Base-by-base conservation (phyloP, 116 monocot genomes). In the Phalaenopsis hybrid region DNA sequence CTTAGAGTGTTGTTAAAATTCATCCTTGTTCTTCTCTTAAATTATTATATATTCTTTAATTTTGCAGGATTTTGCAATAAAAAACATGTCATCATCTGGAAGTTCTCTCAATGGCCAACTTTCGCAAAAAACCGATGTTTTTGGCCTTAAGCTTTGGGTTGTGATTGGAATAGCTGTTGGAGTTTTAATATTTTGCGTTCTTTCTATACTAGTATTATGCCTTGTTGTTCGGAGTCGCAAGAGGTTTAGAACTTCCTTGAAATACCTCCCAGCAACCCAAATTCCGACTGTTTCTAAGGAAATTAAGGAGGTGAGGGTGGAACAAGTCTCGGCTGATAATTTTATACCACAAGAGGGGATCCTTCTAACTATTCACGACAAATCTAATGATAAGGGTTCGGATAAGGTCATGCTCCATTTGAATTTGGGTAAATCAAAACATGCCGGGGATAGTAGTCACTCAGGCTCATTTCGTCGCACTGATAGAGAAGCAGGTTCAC, bases 241-340 rank as follows among this genome's bases (percentile, higher is more conserved):
- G 44, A 87, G 63, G 61, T 67, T 37, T 46, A 82, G 52, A 75
- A 86, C 2, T 72, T 45, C 86, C 48, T 55, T 67, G 41, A 81
- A 73, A 48, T 84, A 81, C 25, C 84, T 86, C 2, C 87, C 93
- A 0, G 44, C 83, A 4, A 85, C 79, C 43, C 89, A 84, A 82
- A 91, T 91, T 57, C 93, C 93, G 4, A 74, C 85, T 10, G 49
- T 88, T 78, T 89, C 88, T 31, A 93, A 89, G 79, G 93, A 93
- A 84, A 93, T 93, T 65, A 89, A 89, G 75, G 93, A 93, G 79
- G 91, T 93, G 16, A 86, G 80, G 45, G 84, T 91, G 8, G 89
- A 91, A 8, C 87, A 87, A 23, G 83, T 87, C 28, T 59, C 77
- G 18, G 31, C 88, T 75, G 44, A 59, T 17, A 80, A 82, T 37